Evolutionary conservation across 805 yeast genomes (phyloP).

Genomic region (Saitoella complicata): DNA sequence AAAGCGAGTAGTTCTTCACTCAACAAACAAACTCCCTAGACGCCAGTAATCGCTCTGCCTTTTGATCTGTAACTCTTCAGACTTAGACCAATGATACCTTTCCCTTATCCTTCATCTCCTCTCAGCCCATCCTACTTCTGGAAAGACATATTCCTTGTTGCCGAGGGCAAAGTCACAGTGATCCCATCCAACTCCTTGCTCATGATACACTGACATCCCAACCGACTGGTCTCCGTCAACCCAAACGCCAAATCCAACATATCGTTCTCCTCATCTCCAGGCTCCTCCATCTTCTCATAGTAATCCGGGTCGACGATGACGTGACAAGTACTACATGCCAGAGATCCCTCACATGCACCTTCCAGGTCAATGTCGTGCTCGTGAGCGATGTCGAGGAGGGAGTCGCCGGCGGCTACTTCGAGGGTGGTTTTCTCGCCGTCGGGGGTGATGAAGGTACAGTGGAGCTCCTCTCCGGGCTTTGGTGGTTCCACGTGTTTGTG

Average conservation of each 20-base stretch:
- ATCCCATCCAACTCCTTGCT: constrained; percentile 80
- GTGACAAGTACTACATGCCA: constrained; percentile 98
- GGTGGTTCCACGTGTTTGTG: too few relatives aligned
- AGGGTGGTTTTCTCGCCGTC: constrained; percentile 70
- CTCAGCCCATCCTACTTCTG: too few relatives aligned
- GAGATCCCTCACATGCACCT: constrained; percentile 97
- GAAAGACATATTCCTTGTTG: constrained; percentile 56
- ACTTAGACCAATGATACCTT: too few relatives aligned
- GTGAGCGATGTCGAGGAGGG: constrained; percentile 85
- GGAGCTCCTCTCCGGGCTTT: constrained; percentile 22
- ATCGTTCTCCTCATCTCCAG: constrained; percentile 94
- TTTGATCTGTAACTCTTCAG: too few relatives aligned
- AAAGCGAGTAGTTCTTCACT: too few relatives aligned
- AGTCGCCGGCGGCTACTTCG: constrained; percentile 87
- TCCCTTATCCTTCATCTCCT: too few relatives aligned
- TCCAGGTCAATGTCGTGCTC: constrained; percentile 90
- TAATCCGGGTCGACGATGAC: constrained; percentile 89
- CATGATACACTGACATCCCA: constrained; percentile 91
- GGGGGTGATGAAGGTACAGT: constrained; percentile 76
- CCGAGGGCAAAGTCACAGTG: constrained; percentile 88
- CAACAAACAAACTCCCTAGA: too few relatives aligned
- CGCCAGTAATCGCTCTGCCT: too few relatives aligned
- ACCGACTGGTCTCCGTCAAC: constrained; percentile 72
- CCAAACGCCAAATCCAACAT: constrained; percentile 98
- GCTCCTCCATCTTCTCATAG: constrained; percentile 83